Conservation (phyloP, 371 early-diverging fungal genomes). For the Lichtheimia hyalospora region DNA sequence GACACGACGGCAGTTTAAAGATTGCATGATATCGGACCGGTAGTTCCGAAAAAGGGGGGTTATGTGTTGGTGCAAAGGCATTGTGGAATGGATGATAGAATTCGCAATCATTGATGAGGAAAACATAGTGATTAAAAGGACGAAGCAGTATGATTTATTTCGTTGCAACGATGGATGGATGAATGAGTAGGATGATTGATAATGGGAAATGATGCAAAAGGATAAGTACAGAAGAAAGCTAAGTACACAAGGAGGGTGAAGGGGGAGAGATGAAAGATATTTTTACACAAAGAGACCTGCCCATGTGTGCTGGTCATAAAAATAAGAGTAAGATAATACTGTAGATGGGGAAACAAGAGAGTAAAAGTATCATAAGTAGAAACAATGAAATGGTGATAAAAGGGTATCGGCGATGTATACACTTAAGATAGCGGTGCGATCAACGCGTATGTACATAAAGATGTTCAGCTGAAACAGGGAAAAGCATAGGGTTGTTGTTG, state of each 20-base stretch:
- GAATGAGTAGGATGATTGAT: not conserved
- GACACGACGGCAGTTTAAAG: not conserved
- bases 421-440: not conserved
- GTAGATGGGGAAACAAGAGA: not conserved
- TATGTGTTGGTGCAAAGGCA: not conserved
- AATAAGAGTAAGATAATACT: not conserved
- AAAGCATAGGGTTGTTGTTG: constrained; percentile 3
- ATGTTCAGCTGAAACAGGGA: not conserved
- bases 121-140: not conserved
- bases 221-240: not conserved
- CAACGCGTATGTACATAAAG: constrained; percentile 22
- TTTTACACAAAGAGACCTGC: constrained; percentile 2
- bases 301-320: not conserved
- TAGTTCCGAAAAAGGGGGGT: not conserved
- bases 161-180: not conserved
- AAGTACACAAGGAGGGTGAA: constrained; percentile 2
- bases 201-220: too few relatives aligned
- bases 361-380: not conserved
- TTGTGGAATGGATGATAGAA: not conserved
- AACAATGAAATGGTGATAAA: not conserved
- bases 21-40: not conserved
- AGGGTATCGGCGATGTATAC: not conserved
- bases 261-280: not conserved
- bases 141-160: not conserved
- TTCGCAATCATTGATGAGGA: not conserved